A percentile compares a stretch with the other conserved stretches of the same genome.
Conservation (phyloP, 257 asterid genomes). For the Ilex asprella region DNA sequence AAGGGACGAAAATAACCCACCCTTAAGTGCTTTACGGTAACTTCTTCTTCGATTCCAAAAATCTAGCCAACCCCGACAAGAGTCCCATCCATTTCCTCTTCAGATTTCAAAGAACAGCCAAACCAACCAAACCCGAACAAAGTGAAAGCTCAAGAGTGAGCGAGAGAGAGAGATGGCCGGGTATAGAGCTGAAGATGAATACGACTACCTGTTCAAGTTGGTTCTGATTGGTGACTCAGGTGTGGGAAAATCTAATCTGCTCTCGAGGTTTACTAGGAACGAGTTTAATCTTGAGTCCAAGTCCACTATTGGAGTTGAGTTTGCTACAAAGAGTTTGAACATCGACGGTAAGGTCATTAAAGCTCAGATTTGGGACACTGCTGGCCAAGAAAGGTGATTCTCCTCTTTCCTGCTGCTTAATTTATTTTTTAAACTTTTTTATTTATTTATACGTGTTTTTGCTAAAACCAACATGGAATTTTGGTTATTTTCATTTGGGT, state of each 20-base stretch:
- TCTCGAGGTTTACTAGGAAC: neutral
- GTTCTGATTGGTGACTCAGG: conserved; percentile 3
- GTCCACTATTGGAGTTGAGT: conserved; percentile 3
- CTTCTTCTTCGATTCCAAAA: too few species aligned
- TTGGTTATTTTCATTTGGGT: too few species aligned
- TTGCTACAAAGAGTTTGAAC: conserved; percentile 1
- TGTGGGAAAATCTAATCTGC: neutral
- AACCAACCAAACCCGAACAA: neutral
- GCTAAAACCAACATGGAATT: too few species aligned
- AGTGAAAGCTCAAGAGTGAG: neutral
- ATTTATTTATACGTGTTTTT: too few species aligned
- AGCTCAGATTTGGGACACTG: conserved; percentile 2
- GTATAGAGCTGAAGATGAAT: conserved; percentile 4
- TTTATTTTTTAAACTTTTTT: too few species aligned
- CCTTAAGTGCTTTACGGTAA: too few species aligned
- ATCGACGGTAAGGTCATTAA: conserved; percentile 2
- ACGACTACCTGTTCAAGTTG: conserved; percentile 3
- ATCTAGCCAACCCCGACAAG: too few species aligned
- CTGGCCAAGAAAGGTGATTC: neutral
- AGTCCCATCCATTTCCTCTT: too few species aligned
- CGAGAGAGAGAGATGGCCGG: neutral
- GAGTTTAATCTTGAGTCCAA: conserved; percentile 3
- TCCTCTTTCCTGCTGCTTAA: neutral
- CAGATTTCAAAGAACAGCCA: neutral
- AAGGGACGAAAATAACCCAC: too few species aligned